Conservation (phyloP, 192 early-diverging fungal species). For the Mortierella alpina region DNA sequence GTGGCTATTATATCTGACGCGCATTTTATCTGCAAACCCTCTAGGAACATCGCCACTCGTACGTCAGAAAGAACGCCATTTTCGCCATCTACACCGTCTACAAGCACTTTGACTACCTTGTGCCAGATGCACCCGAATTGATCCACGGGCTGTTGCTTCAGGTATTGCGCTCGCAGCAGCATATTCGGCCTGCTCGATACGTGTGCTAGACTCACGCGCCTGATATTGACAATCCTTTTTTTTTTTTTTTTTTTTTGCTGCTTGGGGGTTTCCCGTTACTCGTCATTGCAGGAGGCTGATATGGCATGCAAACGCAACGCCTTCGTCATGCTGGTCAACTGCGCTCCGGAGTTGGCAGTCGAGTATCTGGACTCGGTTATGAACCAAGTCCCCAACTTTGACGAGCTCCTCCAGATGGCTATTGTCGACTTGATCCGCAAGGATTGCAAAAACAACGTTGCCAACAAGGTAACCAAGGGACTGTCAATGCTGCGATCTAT, state of each 20-base stretch:
- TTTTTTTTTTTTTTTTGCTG: not conserved
- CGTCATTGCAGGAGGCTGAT: conserved; percentile 82
- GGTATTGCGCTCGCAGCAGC: conserved; percentile 25
- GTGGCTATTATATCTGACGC: not conserved
- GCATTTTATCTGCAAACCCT: not conserved
- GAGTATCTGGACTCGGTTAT: conserved; percentile 84
- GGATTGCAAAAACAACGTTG: conserved; percentile 80
- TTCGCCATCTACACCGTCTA: conserved; percentile 91
- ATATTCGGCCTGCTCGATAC: not conserved
- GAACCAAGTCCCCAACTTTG: conserved; percentile 80
- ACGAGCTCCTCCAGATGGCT: conserved; percentile 93
- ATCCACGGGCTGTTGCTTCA: conserved; percentile 75
- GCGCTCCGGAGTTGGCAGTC: conserved; percentile 80
- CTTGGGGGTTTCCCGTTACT: not conserved
- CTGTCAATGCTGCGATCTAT: conserved; percentile 6
- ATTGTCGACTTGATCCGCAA: conserved; percentile 96
- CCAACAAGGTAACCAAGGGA: conserved; percentile 76
- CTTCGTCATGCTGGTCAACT: conserved; percentile 91
- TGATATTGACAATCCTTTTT: not conserved
- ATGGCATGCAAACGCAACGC: conserved; percentile 93
- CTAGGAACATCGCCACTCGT: conserved; percentile 95
- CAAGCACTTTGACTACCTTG: conserved; percentile 89
- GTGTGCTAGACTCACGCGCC: not conserved
- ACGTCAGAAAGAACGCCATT: conserved; percentile 98
- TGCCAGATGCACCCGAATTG: conserved; percentile 95